Evolutionary conservation across 2,329 filamentous ascomycete species (phyloP).

Genomic region (Cordyceps javanica): DNA sequence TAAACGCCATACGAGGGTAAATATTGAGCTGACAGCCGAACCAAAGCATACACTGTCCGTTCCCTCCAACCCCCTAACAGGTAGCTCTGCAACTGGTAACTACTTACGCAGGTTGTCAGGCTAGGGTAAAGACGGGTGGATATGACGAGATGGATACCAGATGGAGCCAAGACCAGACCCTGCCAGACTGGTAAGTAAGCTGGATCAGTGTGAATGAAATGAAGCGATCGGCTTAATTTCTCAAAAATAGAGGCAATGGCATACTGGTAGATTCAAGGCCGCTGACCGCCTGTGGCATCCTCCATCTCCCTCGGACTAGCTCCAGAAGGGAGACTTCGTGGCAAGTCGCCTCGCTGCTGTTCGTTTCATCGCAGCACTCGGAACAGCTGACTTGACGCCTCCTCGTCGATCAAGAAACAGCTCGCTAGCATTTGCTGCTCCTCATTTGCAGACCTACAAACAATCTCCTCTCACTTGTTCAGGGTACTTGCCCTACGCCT

Average conservation of each 20-base stretch:
- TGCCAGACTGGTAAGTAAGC: background rate
- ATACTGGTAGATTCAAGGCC: background rate
- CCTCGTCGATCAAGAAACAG: background rate
- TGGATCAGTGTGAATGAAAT: background rate
- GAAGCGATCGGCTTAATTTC: background rate
- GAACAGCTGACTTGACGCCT: background rate
- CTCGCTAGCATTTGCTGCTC: background rate
- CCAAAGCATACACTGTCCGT: background rate
- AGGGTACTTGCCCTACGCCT: background rate
- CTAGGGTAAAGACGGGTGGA: background rate
- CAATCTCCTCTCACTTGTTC: background rate
- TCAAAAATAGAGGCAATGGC: background rate
- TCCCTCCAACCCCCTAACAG: background rate
- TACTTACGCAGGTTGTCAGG: no score
- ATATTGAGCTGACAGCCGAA: slow-evolving; percentile 3
- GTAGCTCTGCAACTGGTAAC: no score
- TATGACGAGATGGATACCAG: slow-evolving; percentile 5
- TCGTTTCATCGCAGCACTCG: background rate
- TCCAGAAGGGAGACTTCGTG: background rate
- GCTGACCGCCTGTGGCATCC: slow-evolving; percentile 1
- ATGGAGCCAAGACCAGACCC: slow-evolving; percentile 7
- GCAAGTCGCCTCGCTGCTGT: background rate
- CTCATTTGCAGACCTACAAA: background rate
- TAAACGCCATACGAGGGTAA: background rate
- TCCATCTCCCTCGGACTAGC: background rate